Evolutionary conservation across 306 rosid species (phyloP).

Genomic region (Cicer bijugum): DNA sequence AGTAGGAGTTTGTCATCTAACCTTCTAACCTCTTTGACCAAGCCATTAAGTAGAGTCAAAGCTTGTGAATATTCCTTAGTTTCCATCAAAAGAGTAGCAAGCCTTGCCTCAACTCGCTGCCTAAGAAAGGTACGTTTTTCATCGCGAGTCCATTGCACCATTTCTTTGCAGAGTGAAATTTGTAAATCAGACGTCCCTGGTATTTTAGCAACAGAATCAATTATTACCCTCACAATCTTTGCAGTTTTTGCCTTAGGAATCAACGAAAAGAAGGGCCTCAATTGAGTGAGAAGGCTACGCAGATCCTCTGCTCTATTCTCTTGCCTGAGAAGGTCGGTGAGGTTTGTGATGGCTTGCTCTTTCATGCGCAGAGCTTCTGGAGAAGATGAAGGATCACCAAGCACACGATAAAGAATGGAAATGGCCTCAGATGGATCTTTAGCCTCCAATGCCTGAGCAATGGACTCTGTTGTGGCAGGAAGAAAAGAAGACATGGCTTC

Average conservation of each 20-base stretch:
- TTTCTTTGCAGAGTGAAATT: constrained; percentile 88
- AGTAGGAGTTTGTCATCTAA: constrained; percentile 95
- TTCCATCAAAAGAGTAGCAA: constrained; percentile 93
- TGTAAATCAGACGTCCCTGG: constrained; percentile 89
- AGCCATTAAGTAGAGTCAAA: constrained; percentile 69
- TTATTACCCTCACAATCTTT: constrained; percentile 83
- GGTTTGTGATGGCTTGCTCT: constrained; percentile 81
- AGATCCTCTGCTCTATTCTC: constrained; percentile 92
- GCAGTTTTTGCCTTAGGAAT: constrained; percentile 97
- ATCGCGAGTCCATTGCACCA: constrained; percentile 92
- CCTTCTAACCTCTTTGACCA: constrained; percentile 95
- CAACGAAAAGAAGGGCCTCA: constrained; percentile 91
- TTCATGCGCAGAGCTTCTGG: constrained; percentile 83
- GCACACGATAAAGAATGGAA: constrained; percentile 71
- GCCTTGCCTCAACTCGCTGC: constrained; percentile 95
- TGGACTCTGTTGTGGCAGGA: constrained; percentile 79
- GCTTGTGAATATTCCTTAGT: constrained; percentile 90
- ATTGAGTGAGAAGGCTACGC: constrained; percentile 82
- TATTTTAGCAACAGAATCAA: constrained; percentile 86
- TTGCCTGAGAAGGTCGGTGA: constrained; percentile 74
- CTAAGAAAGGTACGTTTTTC: constrained; percentile 92
- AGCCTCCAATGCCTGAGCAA: constrained; percentile 75
- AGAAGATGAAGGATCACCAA: constrained; percentile 81
- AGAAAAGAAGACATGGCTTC: constrained; percentile 68
- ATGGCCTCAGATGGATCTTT: constrained; percentile 73